phyloP scores from a whole-genome alignment of 495 filamentous ascomycete genomes.

The Patellaria atrata region DNA sequence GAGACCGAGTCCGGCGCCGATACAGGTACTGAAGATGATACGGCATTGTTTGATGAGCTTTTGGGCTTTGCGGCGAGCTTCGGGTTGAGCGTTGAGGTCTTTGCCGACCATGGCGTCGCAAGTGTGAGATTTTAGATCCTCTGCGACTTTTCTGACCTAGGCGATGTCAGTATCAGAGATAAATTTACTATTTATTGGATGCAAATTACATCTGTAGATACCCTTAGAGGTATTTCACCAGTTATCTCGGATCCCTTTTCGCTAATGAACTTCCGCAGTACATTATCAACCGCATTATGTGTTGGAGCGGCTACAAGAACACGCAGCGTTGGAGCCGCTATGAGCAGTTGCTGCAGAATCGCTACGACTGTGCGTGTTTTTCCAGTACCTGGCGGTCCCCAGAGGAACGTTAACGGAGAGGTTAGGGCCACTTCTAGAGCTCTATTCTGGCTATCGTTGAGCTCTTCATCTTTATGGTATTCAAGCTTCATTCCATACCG shows the following conservation, averaged over 20 bases:
- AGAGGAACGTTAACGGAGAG: conserved; percentile 30
- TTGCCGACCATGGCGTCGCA: conserved; percentile 36
- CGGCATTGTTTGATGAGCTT: conserved; percentile 28
- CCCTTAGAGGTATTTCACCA: conserved; percentile 22
- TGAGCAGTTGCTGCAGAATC: conserved; percentile 29
- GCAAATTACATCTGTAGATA: conserved; percentile 34
- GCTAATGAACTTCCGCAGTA: conserved; percentile 32
- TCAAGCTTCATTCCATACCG: no score
- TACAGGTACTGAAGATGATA: conserved; percentile 38
- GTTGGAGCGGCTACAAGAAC: conserved; percentile 37
- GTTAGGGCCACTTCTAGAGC: conserved; percentile 29
- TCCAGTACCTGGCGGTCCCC: conserved; percentile 41
- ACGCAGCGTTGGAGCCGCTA: conserved; percentile 16
- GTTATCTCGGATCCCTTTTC: conserved; percentile 7
- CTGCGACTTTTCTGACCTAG: conserved; percentile 33
- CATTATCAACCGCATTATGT: conserved; percentile 40
- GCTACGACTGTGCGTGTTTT: conserved; percentile 38
- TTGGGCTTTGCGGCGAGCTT: conserved; percentile 28
- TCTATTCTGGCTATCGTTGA: conserved; percentile 34
- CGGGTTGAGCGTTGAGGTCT: conserved; percentile 28
- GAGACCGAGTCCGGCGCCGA: conserved; percentile 34
- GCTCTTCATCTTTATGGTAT: conserved; percentile 6
- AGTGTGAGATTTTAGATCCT: conserved; percentile 30
- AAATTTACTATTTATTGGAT: not conserved
- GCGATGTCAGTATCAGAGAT: conserved; percentile 2